These are phyloP conservation scores for Halophytophthora batemanensis DNA, from an alignment of 352 stramenopile genomes.

Conservation along the genomic window DNA sequence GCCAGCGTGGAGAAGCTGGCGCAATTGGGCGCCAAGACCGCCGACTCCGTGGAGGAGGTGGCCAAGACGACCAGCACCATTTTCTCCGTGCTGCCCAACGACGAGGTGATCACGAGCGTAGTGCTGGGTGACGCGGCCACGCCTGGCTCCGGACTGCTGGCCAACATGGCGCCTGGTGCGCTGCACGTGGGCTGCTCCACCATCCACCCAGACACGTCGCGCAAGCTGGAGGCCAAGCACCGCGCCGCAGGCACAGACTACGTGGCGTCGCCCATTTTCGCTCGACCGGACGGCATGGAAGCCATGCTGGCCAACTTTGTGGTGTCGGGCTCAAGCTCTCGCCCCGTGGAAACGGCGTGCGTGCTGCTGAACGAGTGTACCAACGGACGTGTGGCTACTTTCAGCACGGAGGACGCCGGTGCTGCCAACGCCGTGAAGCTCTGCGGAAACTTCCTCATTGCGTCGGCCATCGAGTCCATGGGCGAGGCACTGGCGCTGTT, in stretches of 20 bases:
- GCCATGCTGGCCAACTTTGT: constrained; percentile 68
- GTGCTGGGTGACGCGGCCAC: constrained; percentile 24
- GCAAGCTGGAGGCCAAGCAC: constrained; percentile 37
- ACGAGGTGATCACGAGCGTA: constrained; percentile 47
- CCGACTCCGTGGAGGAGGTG: constrained; percentile 37
- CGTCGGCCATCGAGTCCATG: constrained; percentile 74
- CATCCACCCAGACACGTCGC: constrained; percentile 59
- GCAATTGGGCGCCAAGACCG: constrained; percentile 29
- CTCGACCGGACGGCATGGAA: constrained; percentile 65
- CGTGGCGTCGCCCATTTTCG: constrained; percentile 66
- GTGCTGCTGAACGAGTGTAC: constrained; percentile 37
- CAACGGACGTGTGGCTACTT: constrained; percentile 39
- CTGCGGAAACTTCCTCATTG: constrained; percentile 82
- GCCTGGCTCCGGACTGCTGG: constrained; percentile 30
- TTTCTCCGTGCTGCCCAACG: constrained; percentile 70
- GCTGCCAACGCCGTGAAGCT: constrained; percentile 78
- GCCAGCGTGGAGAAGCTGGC: constrained; percentile 27
- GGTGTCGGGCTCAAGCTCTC: constrained; percentile 38
- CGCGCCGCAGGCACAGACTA: constrained; percentile 29
- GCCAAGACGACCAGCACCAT: constrained; percentile 35
- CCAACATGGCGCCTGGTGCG: constrained; percentile 25
- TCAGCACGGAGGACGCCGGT: constrained; percentile 52
- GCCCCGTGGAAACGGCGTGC: constrained; percentile 31
- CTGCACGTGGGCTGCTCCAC: constrained; percentile 75
- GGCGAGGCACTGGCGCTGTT: constrained; percentile 62